Evolutionary conservation across 2,329 filamentous ascomycete genomes (phyloP).

Genomic region (Alternaria tenuissima): DNA sequence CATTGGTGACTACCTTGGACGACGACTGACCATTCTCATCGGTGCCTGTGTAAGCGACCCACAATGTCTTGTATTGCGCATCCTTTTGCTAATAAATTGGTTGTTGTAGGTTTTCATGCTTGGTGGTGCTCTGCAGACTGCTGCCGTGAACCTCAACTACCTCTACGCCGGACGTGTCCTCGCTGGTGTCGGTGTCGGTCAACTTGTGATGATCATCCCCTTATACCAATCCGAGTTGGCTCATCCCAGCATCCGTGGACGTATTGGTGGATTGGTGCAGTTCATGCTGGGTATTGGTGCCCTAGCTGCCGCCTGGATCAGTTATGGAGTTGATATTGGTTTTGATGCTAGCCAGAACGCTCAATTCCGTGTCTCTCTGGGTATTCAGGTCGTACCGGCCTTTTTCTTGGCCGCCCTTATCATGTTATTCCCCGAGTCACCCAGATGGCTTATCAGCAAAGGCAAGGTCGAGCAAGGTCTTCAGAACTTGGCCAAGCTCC

Average conservation of each 20-base stretch:
- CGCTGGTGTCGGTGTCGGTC: conserved; percentile 71
- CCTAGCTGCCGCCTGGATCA: conserved; percentile 76
- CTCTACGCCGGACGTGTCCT: conserved; percentile 75
- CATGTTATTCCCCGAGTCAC: conserved; percentile 72
- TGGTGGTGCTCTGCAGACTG: conserved; percentile 77
- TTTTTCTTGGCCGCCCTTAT: conserved; percentile 71
- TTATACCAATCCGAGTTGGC: conserved; percentile 82
- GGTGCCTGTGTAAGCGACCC: conserved; percentile 66
- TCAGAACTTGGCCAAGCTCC: conserved; percentile 71
- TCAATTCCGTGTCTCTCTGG: conserved; percentile 71
- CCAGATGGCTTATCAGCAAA: conserved; percentile 77
- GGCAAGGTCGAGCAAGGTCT: conserved; percentile 71
- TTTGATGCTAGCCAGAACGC: conserved; percentile 57
- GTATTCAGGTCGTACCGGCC: conserved; percentile 76
- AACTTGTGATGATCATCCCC: conserved; percentile 71
- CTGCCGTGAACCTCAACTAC: conserved; percentile 65
- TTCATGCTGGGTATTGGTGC: conserved; percentile 84
- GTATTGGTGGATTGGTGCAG: conserved; percentile 78
- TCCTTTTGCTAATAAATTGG: not conserved
- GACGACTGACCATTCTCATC: conserved; percentile 74
- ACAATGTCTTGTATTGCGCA: too few relatives aligned
- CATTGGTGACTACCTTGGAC: conserved; percentile 69
- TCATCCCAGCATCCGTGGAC: conserved; percentile 78
- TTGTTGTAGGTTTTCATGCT: conserved; percentile 63
- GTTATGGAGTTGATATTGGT: conserved; percentile 69